Base-by-base conservation (phyloP, 2,329 filamentous ascomycete species). In the Alternaria burnsii region DNA sequence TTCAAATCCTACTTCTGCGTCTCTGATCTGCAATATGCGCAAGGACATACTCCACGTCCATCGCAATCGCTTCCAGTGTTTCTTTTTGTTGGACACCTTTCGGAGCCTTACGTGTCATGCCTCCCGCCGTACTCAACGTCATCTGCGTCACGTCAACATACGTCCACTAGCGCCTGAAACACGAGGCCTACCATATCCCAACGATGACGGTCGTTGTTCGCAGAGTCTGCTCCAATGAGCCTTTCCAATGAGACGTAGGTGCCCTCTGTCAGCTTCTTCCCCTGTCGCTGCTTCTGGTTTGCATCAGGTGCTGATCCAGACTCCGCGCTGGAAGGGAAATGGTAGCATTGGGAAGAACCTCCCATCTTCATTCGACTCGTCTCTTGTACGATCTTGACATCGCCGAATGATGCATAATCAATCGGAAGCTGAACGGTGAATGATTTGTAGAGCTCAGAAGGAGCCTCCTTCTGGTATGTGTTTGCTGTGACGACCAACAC, bases 51-150 rank as follows among this genome's bases (percentile, higher is more conserved):
- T 62, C 55, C 34, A 71, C 68, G 42, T 71, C 69, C 46, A 68
- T 62, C 3, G 65, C 61, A 52, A 70, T 66, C 11, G 62, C 65
- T 11, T 55, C 50, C 3, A 68, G 44, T 2, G 56, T 66, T 47
- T 64, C 61, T 30, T 65, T 62, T 34, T 55, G 48, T 26, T 60
- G 60, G n/a, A 59, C 55, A 7, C 50, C 44, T 30, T 84, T 81
- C 0, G 91, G 91, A 57, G 94, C 71, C 28, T 84, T 76, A 18
- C 60, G 55, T 10, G 69, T 63, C 8, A 69, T 48, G 0, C 91
- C 91, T 55, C 84, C 83, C 0, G 91, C 91, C 74, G 94, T 86
- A 60, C 88, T 90, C 11, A 88, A 86, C 10, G 91, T 94, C 9
- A 87, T 90, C 90, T 59, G 32, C 12, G n/a, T 14, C 30, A 94